These are phyloP conservation scores for Zoysia japonica DNA, from an alignment of 176 grass and related monocot species.

Conservation along the genomic window DNA sequence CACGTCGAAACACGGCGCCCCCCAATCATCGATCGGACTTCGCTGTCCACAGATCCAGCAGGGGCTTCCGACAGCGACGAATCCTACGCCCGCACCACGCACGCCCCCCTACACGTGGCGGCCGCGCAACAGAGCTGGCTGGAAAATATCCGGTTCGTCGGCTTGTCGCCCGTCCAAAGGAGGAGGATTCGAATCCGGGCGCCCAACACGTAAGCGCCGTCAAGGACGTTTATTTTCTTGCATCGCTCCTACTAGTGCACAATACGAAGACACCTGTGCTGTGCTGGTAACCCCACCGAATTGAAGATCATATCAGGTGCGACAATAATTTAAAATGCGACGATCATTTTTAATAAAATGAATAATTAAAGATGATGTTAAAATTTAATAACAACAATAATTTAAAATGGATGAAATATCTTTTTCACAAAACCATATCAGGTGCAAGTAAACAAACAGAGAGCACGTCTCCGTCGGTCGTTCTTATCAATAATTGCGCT, in stretches of 20 bases:
- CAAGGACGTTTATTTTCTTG: background rate
- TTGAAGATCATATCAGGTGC: no score
- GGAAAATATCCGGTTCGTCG: background rate
- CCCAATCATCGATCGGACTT: background rate
- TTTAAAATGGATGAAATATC: no score
- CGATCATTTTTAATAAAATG: no score
- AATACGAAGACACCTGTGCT: background rate
- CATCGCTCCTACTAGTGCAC: background rate
- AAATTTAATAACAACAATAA: no score
- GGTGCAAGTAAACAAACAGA: background rate
- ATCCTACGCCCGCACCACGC: background rate
- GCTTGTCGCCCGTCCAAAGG: slow-evolving; percentile 2
- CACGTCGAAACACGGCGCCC: background rate
- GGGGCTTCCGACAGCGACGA: background rate
- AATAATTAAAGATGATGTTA: no score
- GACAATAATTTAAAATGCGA: no score
- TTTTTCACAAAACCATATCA: background rate
- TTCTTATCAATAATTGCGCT: background rate
- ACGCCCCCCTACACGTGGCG: background rate
- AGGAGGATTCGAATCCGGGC: slow-evolving; percentile 1
- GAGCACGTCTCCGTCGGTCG: background rate
- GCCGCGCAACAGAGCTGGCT: background rate
- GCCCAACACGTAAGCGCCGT: background rate
- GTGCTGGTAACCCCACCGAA: no score
- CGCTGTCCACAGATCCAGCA: background rate